phyloP scores from a whole-genome alignment of 1,139 yeast genomes.

The Saccharomyces hybrid region DNA sequence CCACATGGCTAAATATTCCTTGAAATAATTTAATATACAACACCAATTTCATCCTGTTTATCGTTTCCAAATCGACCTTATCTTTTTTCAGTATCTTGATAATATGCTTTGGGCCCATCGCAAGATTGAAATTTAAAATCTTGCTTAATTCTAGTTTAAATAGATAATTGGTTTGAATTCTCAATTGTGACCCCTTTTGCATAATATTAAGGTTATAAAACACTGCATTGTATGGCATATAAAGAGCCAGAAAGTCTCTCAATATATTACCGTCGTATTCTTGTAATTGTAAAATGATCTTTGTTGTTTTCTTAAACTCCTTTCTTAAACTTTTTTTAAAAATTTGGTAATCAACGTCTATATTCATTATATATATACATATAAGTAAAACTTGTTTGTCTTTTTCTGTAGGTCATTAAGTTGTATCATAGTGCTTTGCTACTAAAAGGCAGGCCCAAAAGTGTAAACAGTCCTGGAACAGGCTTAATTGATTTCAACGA shows the following conservation, averaged over 20 bases:
- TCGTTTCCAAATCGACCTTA: neutral
- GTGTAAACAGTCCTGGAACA: too few species aligned
- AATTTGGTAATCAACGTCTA: neutral
- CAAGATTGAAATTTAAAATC: conserved; percentile 14
- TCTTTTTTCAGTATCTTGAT: conserved; percentile 8
- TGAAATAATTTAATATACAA: neutral
- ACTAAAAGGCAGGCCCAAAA: too few species aligned
- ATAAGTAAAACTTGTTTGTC: neutral
- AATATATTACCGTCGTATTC: neutral
- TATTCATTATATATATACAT: neutral
- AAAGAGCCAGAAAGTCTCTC: neutral
- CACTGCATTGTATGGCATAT: neutral
- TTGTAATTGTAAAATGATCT: neutral
- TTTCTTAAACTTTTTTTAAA: neutral
- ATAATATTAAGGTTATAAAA: neutral
- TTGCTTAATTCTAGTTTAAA: conserved; percentile 8
- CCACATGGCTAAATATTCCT: neutral
- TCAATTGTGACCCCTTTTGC: neutral
- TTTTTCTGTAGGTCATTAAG: too few species aligned
- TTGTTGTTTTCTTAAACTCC: neutral
- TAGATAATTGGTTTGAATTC: conserved; percentile 4
- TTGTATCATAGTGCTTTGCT: too few species aligned
- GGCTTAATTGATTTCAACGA: too few species aligned
- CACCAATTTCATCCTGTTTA: neutral
- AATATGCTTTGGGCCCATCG: conserved; percentile 15